Evolutionary conservation across 768 basidiomycete species (phyloP), one percentile per base, ranked within the genome.

Genomic region (Cyathus striatus): DNA sequence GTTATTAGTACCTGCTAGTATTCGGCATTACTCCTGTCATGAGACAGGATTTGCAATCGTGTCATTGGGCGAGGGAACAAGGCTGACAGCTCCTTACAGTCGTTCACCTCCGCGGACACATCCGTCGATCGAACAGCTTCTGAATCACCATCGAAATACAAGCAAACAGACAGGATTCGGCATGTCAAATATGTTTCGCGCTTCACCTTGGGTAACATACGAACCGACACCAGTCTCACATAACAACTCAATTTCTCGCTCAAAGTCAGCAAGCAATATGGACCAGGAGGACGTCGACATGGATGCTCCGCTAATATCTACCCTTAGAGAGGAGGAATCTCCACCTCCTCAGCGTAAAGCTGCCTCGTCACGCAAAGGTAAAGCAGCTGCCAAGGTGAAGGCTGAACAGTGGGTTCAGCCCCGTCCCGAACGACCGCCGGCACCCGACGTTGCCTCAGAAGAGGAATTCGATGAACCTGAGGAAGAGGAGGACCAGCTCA

Each of bases 281-380:
- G 35, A 57, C 55, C 38, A 48, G 49, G 43, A 68, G 32, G 75
- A 76, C 54, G 60, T 72, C 37, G 72, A 76, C 50, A 87, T 89
- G 84, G 88, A 89, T 27, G 84, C 87, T 24, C 88, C 88, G 26
- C 81, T 81, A 51, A 90, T 90, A 42, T 90, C 87, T 20, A 90
- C 82, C 22, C 75, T 90, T 24, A 72, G 69, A 24, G 84, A 88
- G 38, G 86, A 89, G 46, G 73, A 75, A 9, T 76, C 76, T n/a
- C 84, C 86, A 38, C 81, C 86, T 13, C 83, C 82, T 3, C 50
- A 56, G 41, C 60, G 64, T 6, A 51, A 59, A 40, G 41, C 60
- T 41, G 47, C 54, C 12, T 39, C 41, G 37, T 51, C 53, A 13
- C 45, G 41, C 25, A 53, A 50, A 24, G 26, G 49, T 14, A 45